These are phyloP conservation scores for Suhomyces wounanorum DNA, from an alignment of 1,139 yeast genomes.

Conservation along the genomic window DNA sequence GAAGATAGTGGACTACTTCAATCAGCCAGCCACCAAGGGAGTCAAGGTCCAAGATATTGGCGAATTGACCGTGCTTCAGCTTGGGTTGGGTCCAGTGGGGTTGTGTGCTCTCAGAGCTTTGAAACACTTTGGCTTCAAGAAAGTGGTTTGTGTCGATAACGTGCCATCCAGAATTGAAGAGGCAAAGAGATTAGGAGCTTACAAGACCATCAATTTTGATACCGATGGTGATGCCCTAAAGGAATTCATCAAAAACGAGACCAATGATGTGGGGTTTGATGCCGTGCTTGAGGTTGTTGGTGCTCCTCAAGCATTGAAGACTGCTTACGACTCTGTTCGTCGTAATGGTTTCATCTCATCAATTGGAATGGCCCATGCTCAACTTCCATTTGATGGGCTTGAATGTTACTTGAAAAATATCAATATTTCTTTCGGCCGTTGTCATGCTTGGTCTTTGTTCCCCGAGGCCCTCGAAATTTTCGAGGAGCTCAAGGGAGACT, in stretches of 20 bases:
- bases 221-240: slow-evolving; percentile 31
- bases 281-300: slow-evolving; percentile 64
- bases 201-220: slow-evolving; percentile 43
- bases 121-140: slow-evolving; percentile 46
- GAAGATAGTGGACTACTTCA: slow-evolving; percentile 45
- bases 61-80: slow-evolving; percentile 47
- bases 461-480: slow-evolving; percentile 55
- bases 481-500: slow-evolving; percentile 43
- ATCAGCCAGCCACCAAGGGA: slow-evolving; percentile 22
- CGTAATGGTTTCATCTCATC: slow-evolving; percentile 61
- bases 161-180: slow-evolving; percentile 49
- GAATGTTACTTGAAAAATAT: slow-evolving; percentile 61
- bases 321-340: slow-evolving; percentile 57
- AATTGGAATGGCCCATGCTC: slow-evolving; percentile 64
- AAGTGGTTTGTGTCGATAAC: slow-evolving; percentile 53
- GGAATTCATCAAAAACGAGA: slow-evolving; percentile 28
- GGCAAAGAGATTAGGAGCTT: slow-evolving; percentile 50
- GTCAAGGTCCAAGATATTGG: slow-evolving; percentile 21
- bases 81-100: slow-evolving; percentile 71
- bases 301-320: slow-evolving; percentile 48
- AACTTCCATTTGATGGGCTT: slow-evolving; percentile 57
- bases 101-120: slow-evolving; percentile 54
- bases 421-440: slow-evolving; percentile 62
- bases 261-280: slow-evolving; percentile 50
- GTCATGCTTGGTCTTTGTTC: slow-evolving; percentile 62